Conservation (phyloP, 2,329 filamentous ascomycete species). For the Fusarium pseudograminearum region DNA sequence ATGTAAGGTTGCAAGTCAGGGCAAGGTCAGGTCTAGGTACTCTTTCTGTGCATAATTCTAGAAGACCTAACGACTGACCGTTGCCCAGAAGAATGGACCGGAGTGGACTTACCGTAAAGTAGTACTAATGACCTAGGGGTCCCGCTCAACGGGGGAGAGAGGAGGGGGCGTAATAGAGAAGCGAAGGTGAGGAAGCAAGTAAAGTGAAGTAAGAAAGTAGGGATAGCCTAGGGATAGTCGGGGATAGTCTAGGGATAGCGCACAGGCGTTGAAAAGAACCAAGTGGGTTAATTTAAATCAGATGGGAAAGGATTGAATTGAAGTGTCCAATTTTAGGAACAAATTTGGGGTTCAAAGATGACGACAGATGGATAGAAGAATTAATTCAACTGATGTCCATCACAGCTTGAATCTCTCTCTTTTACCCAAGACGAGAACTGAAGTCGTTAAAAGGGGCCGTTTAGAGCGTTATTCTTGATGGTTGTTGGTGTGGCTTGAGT, state of each 20-base stretch:
- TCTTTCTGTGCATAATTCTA: constrained; percentile 35
- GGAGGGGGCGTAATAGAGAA: background rate
- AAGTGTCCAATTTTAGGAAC: constrained; percentile 32
- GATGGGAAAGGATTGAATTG: background rate
- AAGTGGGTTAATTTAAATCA: constrained; percentile 40
- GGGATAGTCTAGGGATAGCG: constrained; percentile 23
- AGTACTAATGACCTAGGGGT: constrained; percentile 15
- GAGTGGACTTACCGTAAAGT: constrained; percentile 35
- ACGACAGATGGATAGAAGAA: background rate
- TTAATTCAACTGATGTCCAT: background rate
- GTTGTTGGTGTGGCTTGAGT: background rate
- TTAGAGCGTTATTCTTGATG: constrained; percentile 16
- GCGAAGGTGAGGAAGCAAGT: background rate
- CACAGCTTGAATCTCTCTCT: background rate
- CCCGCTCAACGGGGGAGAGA: constrained; percentile 26
- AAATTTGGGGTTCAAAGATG: background rate
- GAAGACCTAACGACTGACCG: constrained; percentile 20
- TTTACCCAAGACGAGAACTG: background rate
- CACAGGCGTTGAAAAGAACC: constrained; percentile 32
- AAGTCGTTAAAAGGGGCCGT: constrained; percentile 17
- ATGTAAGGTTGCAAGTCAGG: constrained; percentile 13
- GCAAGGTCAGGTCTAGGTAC: background rate
- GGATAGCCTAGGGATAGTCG: background rate
- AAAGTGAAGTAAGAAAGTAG: background rate
- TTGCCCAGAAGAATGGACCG: constrained; percentile 26